These are phyloP conservation scores for Monosporascus sp. DNA, from an alignment of 2,329 filamentous ascomycete species.

Conservation along the genomic window DNA sequence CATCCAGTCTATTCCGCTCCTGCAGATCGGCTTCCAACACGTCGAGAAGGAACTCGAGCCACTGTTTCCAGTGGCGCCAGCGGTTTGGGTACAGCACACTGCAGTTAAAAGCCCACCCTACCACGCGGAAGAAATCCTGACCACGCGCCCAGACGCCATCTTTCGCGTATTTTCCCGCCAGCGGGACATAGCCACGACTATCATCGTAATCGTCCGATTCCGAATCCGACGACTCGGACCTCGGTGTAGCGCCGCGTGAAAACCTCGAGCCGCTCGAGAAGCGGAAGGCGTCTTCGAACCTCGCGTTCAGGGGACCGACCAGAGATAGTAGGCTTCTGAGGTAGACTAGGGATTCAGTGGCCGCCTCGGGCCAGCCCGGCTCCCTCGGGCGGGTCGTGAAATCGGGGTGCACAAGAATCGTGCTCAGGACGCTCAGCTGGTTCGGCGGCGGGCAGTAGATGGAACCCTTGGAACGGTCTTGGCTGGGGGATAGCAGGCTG, in stretches of 20 bases:
- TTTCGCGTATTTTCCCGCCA: slow-evolving; percentile 57
- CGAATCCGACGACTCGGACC: slow-evolving; percentile 27
- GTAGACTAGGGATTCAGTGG: slow-evolving; percentile 63
- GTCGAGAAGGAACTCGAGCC: slow-evolving; percentile 76
- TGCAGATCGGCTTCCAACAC: slow-evolving; percentile 68
- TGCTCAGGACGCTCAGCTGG: slow-evolving; percentile 72
- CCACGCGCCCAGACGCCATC: slow-evolving; percentile 69
- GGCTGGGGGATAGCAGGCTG: slow-evolving; percentile 54
- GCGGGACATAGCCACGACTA: slow-evolving; percentile 43
- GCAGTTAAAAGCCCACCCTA: slow-evolving; percentile 94
- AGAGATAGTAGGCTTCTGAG: slow-evolving; percentile 61
- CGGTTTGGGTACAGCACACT: slow-evolving; percentile 65
- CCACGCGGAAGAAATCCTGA: slow-evolving; percentile 81
- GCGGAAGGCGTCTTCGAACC: slow-evolving; percentile 64
- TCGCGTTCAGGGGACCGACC: slow-evolving; percentile 65
- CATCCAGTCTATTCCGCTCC: slow-evolving; percentile 48
- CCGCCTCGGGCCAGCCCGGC: slow-evolving; percentile 54
- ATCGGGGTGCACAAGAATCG: slow-evolving; percentile 74
- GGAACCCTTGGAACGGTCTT: slow-evolving; percentile 24
- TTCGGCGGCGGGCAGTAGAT: slow-evolving; percentile 63
- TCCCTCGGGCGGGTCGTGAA: slow-evolving; percentile 69
- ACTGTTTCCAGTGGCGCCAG: slow-evolving; percentile 77
- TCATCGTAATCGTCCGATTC: slow-evolving; percentile 44
- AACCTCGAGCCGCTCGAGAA: slow-evolving; percentile 43
- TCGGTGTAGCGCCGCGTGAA: slow-evolving; percentile 20